Conservation (phyloP, 345 rosid species). For the Mangifera indica region DNA sequence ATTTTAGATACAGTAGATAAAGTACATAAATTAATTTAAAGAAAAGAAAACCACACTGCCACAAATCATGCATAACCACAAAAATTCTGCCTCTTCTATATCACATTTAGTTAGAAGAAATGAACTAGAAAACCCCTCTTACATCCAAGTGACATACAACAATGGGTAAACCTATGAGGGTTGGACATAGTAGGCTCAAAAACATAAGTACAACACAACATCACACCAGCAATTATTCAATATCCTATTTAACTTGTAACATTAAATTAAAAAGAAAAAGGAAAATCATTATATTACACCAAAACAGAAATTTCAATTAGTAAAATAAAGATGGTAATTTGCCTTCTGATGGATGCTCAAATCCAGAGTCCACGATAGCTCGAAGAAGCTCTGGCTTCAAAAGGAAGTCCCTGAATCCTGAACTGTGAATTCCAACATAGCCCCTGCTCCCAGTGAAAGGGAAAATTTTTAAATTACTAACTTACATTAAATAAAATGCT, state of each 20-base stretch:
- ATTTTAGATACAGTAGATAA: background rate
- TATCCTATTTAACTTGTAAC: background rate
- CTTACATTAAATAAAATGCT: background rate
- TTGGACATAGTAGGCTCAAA: no score
- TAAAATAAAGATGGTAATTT: conserved; percentile 18
- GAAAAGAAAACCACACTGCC: no score
- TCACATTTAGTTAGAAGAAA: no score
- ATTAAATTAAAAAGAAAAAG: background rate
- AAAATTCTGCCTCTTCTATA: no score
- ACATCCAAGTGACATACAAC: no score
- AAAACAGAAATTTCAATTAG: background rate
- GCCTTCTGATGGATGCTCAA: conserved; percentile 99
- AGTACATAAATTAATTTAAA: background rate
- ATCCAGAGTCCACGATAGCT: conserved; percentile 95
- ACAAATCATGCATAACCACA: no score
- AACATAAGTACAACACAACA: background rate
- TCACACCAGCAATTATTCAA: background rate
- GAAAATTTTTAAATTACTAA: background rate
- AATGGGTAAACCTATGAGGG: background rate
- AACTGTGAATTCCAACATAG: conserved; percentile 97
- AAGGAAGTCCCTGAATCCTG: conserved; percentile 99
- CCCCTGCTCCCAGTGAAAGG: conserved; percentile 47
- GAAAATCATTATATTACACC: background rate
- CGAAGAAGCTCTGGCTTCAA: conserved; percentile 98
- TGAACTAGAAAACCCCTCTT: no score